phyloP scores from a whole-genome alignment of 805 yeast species.

The Saturnispora besseyi region DNA sequence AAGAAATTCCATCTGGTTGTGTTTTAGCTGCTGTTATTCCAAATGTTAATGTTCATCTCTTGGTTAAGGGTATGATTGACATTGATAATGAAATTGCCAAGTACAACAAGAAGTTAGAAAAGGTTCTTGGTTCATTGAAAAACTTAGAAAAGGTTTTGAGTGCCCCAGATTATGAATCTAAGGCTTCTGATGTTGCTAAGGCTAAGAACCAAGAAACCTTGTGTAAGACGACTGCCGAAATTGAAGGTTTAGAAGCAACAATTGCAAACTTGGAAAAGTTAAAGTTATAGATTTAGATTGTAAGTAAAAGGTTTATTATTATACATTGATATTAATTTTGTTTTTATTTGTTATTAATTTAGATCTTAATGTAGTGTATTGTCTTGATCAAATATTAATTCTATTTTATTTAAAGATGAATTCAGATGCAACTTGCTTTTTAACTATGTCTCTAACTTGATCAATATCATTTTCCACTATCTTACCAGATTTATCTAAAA shows the following conservation, averaged over 20 bases:
- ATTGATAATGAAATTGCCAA: conserved; percentile 83
- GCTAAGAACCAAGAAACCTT: conserved; percentile 62
- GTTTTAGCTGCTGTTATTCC: conserved; percentile 77
- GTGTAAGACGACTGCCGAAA: conserved; percentile 72
- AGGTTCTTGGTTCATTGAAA: conserved; percentile 49
- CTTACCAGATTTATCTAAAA: conserved; percentile 43
- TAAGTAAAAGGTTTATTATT: background rate
- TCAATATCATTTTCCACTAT: conserved; percentile 30
- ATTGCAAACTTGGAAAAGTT: conserved; percentile 76
- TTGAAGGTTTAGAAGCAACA: conserved; percentile 81
- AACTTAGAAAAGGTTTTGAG: conserved; percentile 61
- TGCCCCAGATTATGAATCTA: conserved; percentile 71
- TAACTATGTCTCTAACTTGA: conserved; percentile 1
- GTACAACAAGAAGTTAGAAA: conserved; percentile 66
- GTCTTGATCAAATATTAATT: background rate
- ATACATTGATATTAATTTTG: background rate
- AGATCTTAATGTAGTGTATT: background rate
- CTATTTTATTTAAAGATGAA: conserved; percentile 1
- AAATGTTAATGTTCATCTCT: conserved; percentile 73
- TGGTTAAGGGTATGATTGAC: conserved; percentile 92
- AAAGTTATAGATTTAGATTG: conserved; percentile 35
- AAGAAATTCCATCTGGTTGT: conserved; percentile 78
- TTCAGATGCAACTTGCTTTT: background rate
- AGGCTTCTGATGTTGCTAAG: conserved; percentile 77
- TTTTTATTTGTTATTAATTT: background rate